phyloP scores from a whole-genome alignment of 2,329 filamentous ascomycete genomes.

The Neonectria neomacrospora region DNA sequence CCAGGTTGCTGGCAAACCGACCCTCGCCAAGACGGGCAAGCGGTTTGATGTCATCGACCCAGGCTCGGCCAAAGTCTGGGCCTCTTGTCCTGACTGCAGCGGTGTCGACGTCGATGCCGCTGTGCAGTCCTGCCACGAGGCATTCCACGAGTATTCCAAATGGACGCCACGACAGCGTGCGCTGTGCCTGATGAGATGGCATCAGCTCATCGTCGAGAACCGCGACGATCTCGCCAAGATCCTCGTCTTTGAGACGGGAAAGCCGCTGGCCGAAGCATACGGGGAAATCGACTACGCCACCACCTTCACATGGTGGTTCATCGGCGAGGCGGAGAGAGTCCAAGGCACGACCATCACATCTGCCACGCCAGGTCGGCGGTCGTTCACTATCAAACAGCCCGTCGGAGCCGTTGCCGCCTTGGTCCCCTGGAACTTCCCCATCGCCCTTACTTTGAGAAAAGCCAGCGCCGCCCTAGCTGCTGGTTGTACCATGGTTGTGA shows the following conservation, averaged over 20 bases:
- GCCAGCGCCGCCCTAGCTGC: slow-evolving; percentile 70
- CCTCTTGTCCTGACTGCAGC: slow-evolving; percentile 60
- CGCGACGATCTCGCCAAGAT: slow-evolving; percentile 53
- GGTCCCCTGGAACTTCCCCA: slow-evolving; percentile 68
- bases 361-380: slow-evolving; percentile 69
- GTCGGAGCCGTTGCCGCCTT: slow-evolving; percentile 50
- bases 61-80: slow-evolving; percentile 61
- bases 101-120: slow-evolving; percentile 53
- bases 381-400: slow-evolving; percentile 74
- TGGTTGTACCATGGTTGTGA: slow-evolving; percentile 80
- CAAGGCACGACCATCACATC: slow-evolving; percentile 71
- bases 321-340: slow-evolving; percentile 55
- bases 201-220: slow-evolving; percentile 49
- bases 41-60: slow-evolving; percentile 66
- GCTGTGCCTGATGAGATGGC: slow-evolving; percentile 51
- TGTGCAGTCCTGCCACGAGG: slow-evolving; percentile 49
- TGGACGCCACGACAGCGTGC: slow-evolving; percentile 50
- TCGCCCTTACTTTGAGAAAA: slow-evolving; percentile 62
- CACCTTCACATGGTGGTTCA: slow-evolving; percentile 67
- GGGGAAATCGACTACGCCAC: slow-evolving; percentile 67
- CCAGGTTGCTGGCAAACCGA: slow-evolving; percentile 61
- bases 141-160: slow-evolving; percentile 52
- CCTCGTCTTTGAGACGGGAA: slow-evolving; percentile 64
- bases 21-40: slow-evolving; percentile 56
- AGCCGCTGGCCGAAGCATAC: slow-evolving; percentile 64